Evolutionary conservation across 208 protist genomes (phyloP).

Genomic region (Acanthamoeba castellanii): DNA sequence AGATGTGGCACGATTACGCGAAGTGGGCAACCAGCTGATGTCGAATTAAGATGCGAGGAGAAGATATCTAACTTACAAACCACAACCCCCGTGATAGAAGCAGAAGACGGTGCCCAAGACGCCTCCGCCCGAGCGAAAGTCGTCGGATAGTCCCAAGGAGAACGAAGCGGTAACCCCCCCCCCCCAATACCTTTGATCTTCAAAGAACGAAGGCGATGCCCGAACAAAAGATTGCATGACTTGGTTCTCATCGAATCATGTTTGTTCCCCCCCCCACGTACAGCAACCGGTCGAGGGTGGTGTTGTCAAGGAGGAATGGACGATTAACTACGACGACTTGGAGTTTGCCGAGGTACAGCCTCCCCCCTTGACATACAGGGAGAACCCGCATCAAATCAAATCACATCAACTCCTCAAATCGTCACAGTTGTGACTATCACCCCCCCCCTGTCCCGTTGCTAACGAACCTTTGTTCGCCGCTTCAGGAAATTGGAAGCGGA

Average conservation of each 20-base stretch:
- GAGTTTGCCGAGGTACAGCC: conserved; percentile 10
- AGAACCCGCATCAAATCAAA: background rate
- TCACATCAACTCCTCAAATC: background rate
- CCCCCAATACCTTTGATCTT: background rate
- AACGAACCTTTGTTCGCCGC: background rate
- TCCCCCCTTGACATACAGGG: background rate
- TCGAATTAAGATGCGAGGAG: too few species aligned
- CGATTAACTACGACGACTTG: conserved; percentile 42
- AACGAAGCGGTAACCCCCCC: background rate
- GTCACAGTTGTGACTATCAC: too few species aligned
- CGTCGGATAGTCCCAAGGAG: background rate
- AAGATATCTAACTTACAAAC: background rate
- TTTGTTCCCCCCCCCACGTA: background rate
- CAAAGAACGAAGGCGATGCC: background rate
- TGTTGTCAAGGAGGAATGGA: conserved; percentile 52
- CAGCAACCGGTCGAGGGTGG: conserved; percentile 28
- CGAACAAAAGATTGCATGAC: background rate
- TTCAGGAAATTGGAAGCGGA: conserved; percentile 43
- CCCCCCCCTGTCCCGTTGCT: too few species aligned
- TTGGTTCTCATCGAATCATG: background rate
- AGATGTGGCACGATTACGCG: background rate
- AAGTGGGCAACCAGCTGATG: background rate
- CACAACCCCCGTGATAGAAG: conserved; percentile 2
- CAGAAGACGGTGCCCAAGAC: conserved; percentile 35
- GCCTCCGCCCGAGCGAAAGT: conserved; percentile 6